Percentiles rank a stretch among this genome's conserved stretches.
These are phyloP conservation scores for Acanthamoeba culbertsoni DNA, from an alignment of 208 protist species.

Conservation along the genomic window DNA sequence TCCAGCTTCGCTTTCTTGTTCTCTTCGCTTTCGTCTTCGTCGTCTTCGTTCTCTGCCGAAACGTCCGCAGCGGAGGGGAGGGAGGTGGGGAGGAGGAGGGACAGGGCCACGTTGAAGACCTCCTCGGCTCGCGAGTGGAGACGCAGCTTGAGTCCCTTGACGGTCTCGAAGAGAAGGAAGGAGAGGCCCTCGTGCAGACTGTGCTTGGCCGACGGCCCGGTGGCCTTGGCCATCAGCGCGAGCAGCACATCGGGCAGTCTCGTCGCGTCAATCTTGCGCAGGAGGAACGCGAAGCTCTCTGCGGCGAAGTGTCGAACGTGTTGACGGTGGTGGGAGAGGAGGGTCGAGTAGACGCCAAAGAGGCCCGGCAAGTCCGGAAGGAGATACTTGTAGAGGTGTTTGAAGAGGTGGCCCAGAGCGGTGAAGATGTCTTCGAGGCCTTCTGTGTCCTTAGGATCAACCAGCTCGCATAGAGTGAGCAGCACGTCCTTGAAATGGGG, in stretches of 20 bases:
- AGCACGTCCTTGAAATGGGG: slow-evolving; percentile 51
- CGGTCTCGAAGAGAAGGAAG: slow-evolving; percentile 54
- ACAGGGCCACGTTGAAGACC: background rate
- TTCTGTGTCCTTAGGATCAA: slow-evolving; percentile 42
- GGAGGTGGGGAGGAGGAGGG: background rate
- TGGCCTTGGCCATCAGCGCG: slow-evolving; percentile 34
- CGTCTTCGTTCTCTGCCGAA: background rate
- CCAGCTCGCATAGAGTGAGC: background rate
- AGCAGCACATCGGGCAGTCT: background rate
- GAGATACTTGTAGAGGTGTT: slow-evolving; percentile 58
- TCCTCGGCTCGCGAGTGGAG: slow-evolving; percentile 16
- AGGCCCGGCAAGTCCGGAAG: slow-evolving; percentile 36
- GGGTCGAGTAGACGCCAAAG: slow-evolving; percentile 20
- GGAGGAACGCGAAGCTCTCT: slow-evolving; percentile 58
- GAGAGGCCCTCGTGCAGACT: slow-evolving; percentile 13
- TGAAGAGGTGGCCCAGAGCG: slow-evolving; percentile 56
- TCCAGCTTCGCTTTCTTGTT: background rate
- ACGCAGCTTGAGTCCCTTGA: slow-evolving; percentile 37
- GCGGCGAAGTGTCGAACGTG: slow-evolving; percentile 53
- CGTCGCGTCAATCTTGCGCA: slow-evolving; percentile 52
- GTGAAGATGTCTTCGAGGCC: slow-evolving; percentile 54
- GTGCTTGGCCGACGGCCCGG: background rate
- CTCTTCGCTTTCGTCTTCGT: background rate
- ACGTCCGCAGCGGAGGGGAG: background rate
- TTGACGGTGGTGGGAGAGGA: slow-evolving; percentile 2